Evolutionary conservation across 371 early-diverging fungal genomes (phyloP).

Genomic region (Apophysomyces ossiformis): DNA sequence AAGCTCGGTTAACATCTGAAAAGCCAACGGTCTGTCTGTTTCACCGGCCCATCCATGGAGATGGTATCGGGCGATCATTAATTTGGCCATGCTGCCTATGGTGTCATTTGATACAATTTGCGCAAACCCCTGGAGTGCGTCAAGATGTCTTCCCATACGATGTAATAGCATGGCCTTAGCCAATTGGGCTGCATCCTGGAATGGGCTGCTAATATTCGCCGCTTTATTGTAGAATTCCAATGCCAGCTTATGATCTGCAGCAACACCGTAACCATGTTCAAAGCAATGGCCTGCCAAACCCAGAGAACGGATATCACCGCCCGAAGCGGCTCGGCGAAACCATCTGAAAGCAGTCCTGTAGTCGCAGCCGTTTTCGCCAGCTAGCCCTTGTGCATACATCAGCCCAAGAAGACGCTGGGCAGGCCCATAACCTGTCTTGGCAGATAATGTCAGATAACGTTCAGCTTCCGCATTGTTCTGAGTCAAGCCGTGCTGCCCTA

Average conservation of each 20-base stretch:
- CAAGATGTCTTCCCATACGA: conserved; percentile 30
- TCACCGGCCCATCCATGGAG: conserved; percentile 41
- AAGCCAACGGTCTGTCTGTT: conserved; percentile 30
- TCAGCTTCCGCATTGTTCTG: conserved; percentile 36
- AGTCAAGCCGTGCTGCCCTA: conserved; percentile 34
- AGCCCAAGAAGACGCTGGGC: conserved; percentile 51
- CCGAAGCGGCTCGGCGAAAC: conserved; percentile 67
- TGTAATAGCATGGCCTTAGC: conserved; percentile 43
- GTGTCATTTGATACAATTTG: conserved; percentile 44
- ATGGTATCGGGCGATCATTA: conserved; percentile 46
- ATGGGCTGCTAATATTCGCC: conserved; percentile 47
- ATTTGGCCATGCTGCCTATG: conserved; percentile 41
- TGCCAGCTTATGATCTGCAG: conserved; percentile 48
- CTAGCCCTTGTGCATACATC: conserved; percentile 45
- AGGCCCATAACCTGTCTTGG: conserved; percentile 39
- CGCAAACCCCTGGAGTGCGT: conserved; percentile 46
- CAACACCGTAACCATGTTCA: conserved; percentile 72
- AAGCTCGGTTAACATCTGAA: conserved; percentile 32
- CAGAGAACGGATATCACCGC: conserved; percentile 66
- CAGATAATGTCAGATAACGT: conserved; percentile 35
- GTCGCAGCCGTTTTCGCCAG: conserved; percentile 29
- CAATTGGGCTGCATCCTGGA: conserved; percentile 49
- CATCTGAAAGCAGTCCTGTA: conserved; percentile 61
- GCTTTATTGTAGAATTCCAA: conserved; percentile 71
- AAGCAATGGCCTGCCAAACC: conserved; percentile 74